These are phyloP conservation scores for Boletus rufocinnamomeus DNA, from an alignment of 768 basidiomycete genomes.

Conservation along the genomic window DNA sequence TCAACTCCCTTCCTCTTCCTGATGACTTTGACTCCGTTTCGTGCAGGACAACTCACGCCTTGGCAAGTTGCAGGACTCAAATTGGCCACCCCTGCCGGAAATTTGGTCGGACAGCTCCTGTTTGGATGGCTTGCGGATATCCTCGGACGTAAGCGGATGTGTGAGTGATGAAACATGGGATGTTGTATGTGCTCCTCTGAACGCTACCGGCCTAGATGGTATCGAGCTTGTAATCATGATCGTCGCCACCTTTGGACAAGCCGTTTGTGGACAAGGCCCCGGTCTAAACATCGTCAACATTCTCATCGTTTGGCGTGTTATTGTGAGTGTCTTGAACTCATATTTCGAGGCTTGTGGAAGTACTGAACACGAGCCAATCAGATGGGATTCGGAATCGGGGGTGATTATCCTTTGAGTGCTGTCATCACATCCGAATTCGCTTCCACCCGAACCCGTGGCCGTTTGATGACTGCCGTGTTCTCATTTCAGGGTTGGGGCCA, in stretches of 20 bases:
- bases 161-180: slow-evolving; percentile 39
- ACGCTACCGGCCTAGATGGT: slow-evolving; percentile 36
- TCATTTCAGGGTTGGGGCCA: slow-evolving; percentile 87
- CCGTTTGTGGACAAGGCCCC: slow-evolving; percentile 64
- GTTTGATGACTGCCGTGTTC: slow-evolving; percentile 87
- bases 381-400: slow-evolving; percentile 81
- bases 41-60: slow-evolving; percentile 12
- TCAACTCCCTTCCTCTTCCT: not conserved
- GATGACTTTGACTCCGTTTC: not conserved
- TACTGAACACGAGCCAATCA: slow-evolving; percentile 39
- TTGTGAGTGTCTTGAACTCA: slow-evolving; percentile 38
- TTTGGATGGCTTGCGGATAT: slow-evolving; percentile 79
- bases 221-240: slow-evolving; percentile 72
- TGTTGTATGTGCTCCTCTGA: not conserved
- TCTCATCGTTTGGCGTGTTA: slow-evolving; percentile 78
- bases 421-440: slow-evolving; percentile 90
- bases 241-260: slow-evolving; percentile 72
- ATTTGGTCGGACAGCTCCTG: slow-evolving; percentile 66
- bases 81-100: slow-evolving; percentile 74
- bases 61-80: slow-evolving; percentile 74
- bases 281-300: slow-evolving; percentile 69
- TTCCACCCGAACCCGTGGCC: slow-evolving; percentile 67
- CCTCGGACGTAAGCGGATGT: slow-evolving; percentile 76
- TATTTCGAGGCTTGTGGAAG: not conserved
- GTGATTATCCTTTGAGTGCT: slow-evolving; percentile 81